These are phyloP conservation scores for Albizia julibrissin DNA, from an alignment of 306 rosid genomes.

Conservation along the genomic window DNA sequence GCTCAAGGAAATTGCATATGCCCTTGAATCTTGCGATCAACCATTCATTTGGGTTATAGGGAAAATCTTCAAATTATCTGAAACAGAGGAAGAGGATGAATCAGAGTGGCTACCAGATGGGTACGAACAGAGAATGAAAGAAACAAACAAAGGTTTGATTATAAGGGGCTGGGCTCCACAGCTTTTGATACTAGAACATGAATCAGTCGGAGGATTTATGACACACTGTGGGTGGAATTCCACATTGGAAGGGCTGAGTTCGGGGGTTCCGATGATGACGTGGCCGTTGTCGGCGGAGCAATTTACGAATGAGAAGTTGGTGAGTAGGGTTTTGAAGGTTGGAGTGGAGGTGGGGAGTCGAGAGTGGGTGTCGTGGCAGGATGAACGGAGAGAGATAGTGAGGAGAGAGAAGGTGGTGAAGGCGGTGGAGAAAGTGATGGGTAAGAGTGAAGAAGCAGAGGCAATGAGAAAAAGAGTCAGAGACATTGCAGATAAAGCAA, in stretches of 20 bases:
- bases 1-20: conserved; percentile 58
- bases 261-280: conserved; percentile 63
- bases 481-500: conserved; percentile 43
- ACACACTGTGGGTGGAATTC: conserved; percentile 90
- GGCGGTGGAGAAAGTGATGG: conserved; percentile 57
- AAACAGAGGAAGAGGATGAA: conserved; percentile 22
- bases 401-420: conserved; percentile 50
- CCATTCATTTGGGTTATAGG: conserved; percentile 74
- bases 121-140: conserved; percentile 54
- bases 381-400: conserved; percentile 39
- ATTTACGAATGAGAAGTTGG: conserved; percentile 67
- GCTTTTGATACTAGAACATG: conserved; percentile 59
- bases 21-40: conserved; percentile 53
- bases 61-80: conserved; percentile 18
- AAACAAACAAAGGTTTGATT: conserved; percentile 49
- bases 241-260: conserved; percentile 53
- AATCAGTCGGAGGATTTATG: conserved; percentile 60
- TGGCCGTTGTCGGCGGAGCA: conserved; percentile 83
- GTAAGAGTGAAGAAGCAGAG: conserved; percentile 46
- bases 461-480: conserved; percentile 50
- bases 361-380: conserved; percentile 52
- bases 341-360: conserved; percentile 64
- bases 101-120: conserved; percentile 38
- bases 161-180: conserved; percentile 77
- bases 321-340: conserved; percentile 48